These are phyloP conservation scores for Paecilomyces variotii DNA, from an alignment of 2,329 filamentous ascomycete species.

Conservation along the genomic window DNA sequence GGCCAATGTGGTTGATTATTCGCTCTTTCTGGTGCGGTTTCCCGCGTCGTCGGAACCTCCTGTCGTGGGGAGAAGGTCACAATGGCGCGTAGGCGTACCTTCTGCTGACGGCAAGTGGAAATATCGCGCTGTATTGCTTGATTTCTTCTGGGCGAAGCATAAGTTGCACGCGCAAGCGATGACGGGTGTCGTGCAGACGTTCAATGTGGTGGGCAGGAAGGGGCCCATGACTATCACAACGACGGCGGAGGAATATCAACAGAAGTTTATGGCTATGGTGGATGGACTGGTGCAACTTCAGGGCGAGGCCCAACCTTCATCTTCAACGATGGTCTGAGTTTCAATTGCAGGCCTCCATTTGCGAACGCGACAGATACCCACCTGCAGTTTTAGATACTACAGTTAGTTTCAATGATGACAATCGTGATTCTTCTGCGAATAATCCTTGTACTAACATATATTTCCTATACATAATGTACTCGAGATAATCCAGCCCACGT, in stretches of 20 bases:
- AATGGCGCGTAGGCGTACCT: slow-evolving; percentile 55
- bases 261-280: slow-evolving; percentile 48
- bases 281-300: slow-evolving; percentile 35
- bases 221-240: slow-evolving; percentile 71
- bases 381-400: background rate
- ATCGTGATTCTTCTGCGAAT: background rate
- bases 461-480: background rate
- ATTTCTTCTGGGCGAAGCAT: slow-evolving; percentile 75
- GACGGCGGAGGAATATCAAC: slow-evolving; percentile 57
- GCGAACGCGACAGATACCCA: background rate
- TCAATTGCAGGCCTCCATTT: background rate
- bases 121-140: slow-evolving; percentile 60
- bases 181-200: slow-evolving; percentile 56
- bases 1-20: slow-evolving; percentile 66
- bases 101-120: slow-evolving; percentile 58
- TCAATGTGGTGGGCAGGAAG: slow-evolving; percentile 55
- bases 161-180: slow-evolving; percentile 58
- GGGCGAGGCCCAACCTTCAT: background rate
- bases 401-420: background rate
- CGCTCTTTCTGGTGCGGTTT: slow-evolving; percentile 60
- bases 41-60: slow-evolving; percentile 31
- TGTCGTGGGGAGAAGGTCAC: slow-evolving; percentile 23
- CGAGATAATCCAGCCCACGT: background rate
- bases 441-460: background rate
- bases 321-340: background rate